phyloP scores from a whole-genome alignment of 2,329 filamentous ascomycete species.

The Claviceps citrina region DNA sequence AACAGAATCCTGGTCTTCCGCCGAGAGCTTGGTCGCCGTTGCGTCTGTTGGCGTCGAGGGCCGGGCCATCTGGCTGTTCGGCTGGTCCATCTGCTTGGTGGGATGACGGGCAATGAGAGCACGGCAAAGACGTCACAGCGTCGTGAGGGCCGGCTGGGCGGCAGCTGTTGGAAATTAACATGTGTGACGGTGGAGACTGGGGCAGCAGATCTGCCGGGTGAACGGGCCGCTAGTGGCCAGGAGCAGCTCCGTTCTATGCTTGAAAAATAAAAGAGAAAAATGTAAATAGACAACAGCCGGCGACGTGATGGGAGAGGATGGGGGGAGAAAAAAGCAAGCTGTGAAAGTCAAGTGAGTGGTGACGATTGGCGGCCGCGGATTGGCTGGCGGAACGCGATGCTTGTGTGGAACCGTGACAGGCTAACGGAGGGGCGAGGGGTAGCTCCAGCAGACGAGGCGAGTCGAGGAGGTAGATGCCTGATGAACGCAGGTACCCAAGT shows the following conservation, averaged over 20 bases:
- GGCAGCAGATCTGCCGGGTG: slow-evolving; percentile 4
- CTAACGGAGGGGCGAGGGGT: slow-evolving; percentile 3
- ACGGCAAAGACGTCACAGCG: slow-evolving; percentile 32
- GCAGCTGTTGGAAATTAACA: slow-evolving; percentile 40
- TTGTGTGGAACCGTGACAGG: slow-evolving; percentile 20
- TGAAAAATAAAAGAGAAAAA: not conserved
- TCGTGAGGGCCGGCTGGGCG: slow-evolving; percentile 39
- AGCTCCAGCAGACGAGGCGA: not conserved
- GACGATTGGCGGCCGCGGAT: slow-evolving; percentile 16
- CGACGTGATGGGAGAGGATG: slow-evolving; percentile 2
- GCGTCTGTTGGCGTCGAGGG: slow-evolving; percentile 32
- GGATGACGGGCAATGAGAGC: slow-evolving; percentile 8
- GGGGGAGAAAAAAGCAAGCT: slow-evolving; percentile 1
- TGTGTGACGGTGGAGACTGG: slow-evolving; percentile 27
- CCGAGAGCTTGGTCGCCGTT: slow-evolving; percentile 31
- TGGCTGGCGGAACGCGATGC: slow-evolving; percentile 19
- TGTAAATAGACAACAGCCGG: not conserved
- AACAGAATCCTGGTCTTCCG: slow-evolving; percentile 17
- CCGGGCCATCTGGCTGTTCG: slow-evolving; percentile 34
- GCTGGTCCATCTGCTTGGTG: slow-evolving; percentile 4
- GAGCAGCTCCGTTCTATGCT: not conserved
- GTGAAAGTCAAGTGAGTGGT: slow-evolving; percentile 2
- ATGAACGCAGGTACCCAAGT: too few relatives aligned
- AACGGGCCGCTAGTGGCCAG: not conserved
- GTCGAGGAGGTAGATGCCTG: too few relatives aligned